A percentile compares a stretch with the other conserved stretches of the same genome.
These are phyloP conservation scores for Daldinia concentrica DNA, from an alignment of 495 filamentous ascomycete genomes.

Conservation along the genomic window DNA sequence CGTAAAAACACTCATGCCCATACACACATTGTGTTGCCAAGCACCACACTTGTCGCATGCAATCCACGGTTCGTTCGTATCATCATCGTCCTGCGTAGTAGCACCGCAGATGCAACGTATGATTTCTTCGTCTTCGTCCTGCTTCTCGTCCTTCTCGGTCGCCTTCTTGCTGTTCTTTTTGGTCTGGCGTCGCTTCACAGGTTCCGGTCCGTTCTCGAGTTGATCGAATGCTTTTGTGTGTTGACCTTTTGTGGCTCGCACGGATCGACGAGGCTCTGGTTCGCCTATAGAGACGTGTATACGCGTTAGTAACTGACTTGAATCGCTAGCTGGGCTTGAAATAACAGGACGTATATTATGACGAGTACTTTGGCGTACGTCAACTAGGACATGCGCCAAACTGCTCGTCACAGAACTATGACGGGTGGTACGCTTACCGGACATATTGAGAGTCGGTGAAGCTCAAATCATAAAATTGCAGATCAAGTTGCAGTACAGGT, in stretches of 20 bases:
- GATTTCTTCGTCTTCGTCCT: constrained; percentile 67
- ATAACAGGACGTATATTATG: neutral
- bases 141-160: constrained; percentile 67
- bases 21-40: constrained; percentile 97
- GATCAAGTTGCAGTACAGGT: constrained; percentile 9
- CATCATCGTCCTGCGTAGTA: constrained; percentile 81
- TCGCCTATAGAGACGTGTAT: constrained; percentile 39
- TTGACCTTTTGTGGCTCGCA: constrained; percentile 93
- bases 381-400: neutral
- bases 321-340: neutral
- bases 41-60: constrained; percentile 88
- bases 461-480: constrained; percentile 9
- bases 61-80: constrained; percentile 85
- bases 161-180: constrained; percentile 65
- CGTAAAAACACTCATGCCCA: constrained; percentile 81
- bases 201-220: constrained; percentile 70
- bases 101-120: constrained; percentile 95
- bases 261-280: constrained; percentile 91
- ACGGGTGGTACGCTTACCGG: constrained; percentile 45
- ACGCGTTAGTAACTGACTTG: constrained; percentile 10
- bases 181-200: constrained; percentile 66
- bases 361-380: neutral
- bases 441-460: constrained; percentile 38
- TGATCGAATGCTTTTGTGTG: constrained; percentile 85
- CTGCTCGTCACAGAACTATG: constrained; percentile 13